Percentiles rank a stretch among this genome's conserved stretches.
phyloP scores from a whole-genome alignment of 2,329 filamentous ascomycete species.

The Trichoderma sp. region DNA sequence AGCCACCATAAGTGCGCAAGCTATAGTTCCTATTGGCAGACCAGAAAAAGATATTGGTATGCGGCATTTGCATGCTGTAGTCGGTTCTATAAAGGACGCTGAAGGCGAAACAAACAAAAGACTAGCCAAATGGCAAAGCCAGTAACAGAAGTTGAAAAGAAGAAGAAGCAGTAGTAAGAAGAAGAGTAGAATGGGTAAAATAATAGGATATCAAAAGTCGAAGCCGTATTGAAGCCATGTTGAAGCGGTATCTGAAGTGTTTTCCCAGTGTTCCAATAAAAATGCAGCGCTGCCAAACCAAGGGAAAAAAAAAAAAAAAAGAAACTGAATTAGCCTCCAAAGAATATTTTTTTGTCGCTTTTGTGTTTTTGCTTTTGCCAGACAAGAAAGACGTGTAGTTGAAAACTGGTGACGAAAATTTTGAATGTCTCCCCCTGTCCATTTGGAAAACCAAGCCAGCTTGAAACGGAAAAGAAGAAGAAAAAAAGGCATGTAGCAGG shows the following conservation, averaged over 20 bases:
- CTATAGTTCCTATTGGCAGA: not conserved
- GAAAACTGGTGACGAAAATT: not conserved
- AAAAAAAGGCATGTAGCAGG: not conserved
- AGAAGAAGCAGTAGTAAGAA: not conserved
- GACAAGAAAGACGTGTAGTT: not conserved
- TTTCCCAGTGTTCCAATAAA: conserved; percentile 3
- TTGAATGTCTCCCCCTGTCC: not conserved
- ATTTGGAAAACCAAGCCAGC: not conserved
- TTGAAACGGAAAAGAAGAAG: not conserved
- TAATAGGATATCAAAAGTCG: conserved; percentile 3
- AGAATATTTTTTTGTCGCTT: not conserved
- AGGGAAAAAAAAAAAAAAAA: not conserved
- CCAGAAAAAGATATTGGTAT: not conserved
- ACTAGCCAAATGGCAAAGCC: not conserved
- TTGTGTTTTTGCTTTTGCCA: not conserved
- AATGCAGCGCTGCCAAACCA: conserved; percentile 4
- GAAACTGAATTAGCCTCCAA: not conserved
- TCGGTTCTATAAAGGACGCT: conserved; percentile 17
- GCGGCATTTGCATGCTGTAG: conserved; percentile 21
- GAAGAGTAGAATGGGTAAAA: not conserved
- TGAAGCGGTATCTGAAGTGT: conserved; percentile 10
- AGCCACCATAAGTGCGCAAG: not conserved
- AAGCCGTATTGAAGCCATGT: conserved; percentile 11
- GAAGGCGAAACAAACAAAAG: not conserved
- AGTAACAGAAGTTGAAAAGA: not conserved